phyloP scores from a whole-genome alignment of 306 rosid species.

The Prunus davidiana region DNA sequence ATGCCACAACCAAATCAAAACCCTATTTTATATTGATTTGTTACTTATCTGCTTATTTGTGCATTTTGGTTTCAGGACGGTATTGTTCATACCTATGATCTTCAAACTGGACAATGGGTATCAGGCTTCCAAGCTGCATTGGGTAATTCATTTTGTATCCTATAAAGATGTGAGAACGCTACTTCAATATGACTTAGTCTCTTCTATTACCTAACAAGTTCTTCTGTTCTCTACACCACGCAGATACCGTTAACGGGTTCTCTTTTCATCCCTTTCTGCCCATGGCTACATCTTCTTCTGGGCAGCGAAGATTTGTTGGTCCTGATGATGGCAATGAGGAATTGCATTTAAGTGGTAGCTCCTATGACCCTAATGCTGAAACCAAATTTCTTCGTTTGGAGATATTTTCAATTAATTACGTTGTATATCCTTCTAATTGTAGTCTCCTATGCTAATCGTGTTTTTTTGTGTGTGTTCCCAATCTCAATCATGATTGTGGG shows the following conservation, averaged over 20 bases:
- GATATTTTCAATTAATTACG: not conserved
- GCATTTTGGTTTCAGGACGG: constrained; percentile 64
- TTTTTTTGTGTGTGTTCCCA: not conserved
- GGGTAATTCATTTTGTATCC: constrained; percentile 48
- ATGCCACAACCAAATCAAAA: constrained; percentile 9
- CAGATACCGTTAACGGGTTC: constrained; percentile 87
- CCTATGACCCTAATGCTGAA: constrained; percentile 17
- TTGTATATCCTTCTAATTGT: constrained; percentile 6
- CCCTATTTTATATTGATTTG: not conserved
- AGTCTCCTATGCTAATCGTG: not conserved
- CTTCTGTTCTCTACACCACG: constrained; percentile 14
- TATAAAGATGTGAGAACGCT: not conserved
- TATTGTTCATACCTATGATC: constrained; percentile 79
- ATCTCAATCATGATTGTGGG: not conserved
- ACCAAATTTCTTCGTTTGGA: not conserved
- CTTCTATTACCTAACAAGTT: constrained; percentile 16
- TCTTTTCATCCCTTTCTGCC: constrained; percentile 94
- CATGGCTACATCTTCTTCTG: constrained; percentile 76
- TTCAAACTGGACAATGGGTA: constrained; percentile 93
- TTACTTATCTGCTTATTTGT: not conserved
- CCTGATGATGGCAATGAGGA: constrained; percentile 61
- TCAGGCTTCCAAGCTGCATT: constrained; percentile 81
- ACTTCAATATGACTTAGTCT: not conserved
- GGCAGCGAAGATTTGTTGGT: constrained; percentile 76
- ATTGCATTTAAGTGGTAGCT: constrained; percentile 64